Percentiles rank a stretch among this genome's conserved stretches.
These are phyloP conservation scores for Saccharomyces hybrid DNA, from an alignment of 1,139 yeast species.

Conservation along the genomic window DNA sequence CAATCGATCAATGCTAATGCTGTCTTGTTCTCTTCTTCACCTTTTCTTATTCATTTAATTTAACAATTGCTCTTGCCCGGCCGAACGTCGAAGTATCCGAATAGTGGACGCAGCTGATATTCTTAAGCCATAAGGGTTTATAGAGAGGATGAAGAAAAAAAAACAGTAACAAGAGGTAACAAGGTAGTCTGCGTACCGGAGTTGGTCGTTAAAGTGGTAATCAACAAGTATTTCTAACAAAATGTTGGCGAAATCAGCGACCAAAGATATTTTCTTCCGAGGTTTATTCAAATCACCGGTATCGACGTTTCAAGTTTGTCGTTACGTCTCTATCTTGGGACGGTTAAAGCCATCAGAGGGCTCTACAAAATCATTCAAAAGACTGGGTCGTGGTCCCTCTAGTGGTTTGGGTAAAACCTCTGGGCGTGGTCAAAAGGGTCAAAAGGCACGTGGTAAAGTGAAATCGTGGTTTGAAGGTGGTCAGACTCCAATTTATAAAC, in stretches of 20 bases:
- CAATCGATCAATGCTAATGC: not conserved
- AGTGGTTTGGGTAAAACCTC: conserved; percentile 90
- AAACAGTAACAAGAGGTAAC: no score
- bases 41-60: not conserved
- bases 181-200: not conserved
- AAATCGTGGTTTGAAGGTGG: conserved; percentile 98
- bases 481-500: conserved; percentile 84
- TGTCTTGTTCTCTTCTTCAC: not conserved
- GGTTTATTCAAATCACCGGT: not conserved
- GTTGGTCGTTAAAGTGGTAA: not conserved
- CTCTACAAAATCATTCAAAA: conserved; percentile 42
- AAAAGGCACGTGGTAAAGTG: conserved; percentile 86
- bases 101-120: not conserved
- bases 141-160: not conserved
- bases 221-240: not conserved
- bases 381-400: conserved; percentile 96
- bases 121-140: not conserved
- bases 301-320: conserved; percentile 7
- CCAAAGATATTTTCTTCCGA: not conserved
- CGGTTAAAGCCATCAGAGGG: conserved; percentile 33
- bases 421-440: conserved; percentile 98
- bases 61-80: not conserved
- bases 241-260: not conserved
- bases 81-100: not conserved
- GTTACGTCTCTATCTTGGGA: conserved; percentile 32